Conservation (phyloP, 257 asterid genomes). For the Pogostemon cablin region DNA sequence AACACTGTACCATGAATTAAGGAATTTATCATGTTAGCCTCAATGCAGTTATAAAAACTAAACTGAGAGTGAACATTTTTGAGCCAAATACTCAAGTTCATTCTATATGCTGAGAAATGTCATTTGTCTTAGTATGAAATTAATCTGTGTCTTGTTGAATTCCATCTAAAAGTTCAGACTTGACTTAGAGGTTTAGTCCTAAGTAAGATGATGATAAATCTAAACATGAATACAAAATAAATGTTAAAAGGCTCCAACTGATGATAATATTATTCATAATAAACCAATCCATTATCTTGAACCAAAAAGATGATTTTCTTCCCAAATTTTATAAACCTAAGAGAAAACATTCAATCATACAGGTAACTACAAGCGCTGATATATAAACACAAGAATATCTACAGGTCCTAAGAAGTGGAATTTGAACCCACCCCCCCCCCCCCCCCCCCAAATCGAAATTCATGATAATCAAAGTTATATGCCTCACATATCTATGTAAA, state of each 20-base stretch:
- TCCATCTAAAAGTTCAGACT: not conserved
- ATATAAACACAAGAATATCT: too few relatives aligned
- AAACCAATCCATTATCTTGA: constrained; percentile 9
- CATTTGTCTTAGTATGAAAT: not conserved
- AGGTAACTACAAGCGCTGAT: too few relatives aligned
- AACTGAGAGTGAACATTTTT: not conserved
- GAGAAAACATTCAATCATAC: too few relatives aligned
- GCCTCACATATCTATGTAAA: not conserved
- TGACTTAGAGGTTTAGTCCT: not conserved
- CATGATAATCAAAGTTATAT: too few relatives aligned
- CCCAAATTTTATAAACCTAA: too few relatives aligned
- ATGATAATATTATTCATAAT: constrained; percentile 1
- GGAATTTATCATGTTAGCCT: not conserved
- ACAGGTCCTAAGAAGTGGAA: too few relatives aligned
- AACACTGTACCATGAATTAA: constrained; percentile 6
- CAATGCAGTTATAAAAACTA: not conserved
- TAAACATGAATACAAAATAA: not conserved
- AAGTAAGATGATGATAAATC: not conserved
- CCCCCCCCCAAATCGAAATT: too few relatives aligned
- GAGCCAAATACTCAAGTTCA: not conserved
- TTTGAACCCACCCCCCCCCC: too few relatives aligned
- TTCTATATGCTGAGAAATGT: not conserved
- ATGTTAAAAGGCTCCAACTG: not conserved
- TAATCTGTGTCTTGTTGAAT: not conserved
- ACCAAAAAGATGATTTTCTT: not conserved